Percentiles rank a stretch among this genome's conserved stretches.
phyloP scores from a whole-genome alignment of 441 rosid genomes.

The Adansonia gregorii region DNA sequence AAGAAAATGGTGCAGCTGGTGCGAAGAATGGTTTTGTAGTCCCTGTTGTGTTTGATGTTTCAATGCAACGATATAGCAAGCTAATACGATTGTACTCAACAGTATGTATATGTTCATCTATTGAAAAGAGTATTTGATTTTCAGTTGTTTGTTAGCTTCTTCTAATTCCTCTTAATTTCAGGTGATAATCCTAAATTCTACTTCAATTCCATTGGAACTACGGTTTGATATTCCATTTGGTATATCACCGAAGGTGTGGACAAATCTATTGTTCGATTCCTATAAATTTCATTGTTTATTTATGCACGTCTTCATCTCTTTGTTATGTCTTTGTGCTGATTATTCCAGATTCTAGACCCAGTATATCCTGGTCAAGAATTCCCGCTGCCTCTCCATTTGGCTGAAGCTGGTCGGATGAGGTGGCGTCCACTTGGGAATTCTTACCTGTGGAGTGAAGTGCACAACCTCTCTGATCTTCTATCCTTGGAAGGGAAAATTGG shows the following conservation, averaged over 20 bases:
- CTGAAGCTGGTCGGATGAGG: slow-evolving; percentile 87
- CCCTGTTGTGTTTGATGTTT: slow-evolving; percentile 94
- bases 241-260: slow-evolving; percentile 80
- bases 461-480: slow-evolving; percentile 75
- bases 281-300: slow-evolving; percentile 19
- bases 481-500: slow-evolving; percentile 81
- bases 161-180: slow-evolving; percentile 42
- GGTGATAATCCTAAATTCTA: slow-evolving; percentile 83
- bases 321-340: slow-evolving; percentile 17
- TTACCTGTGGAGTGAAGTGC: slow-evolving; percentile 93
- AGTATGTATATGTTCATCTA: slow-evolving; percentile 50
- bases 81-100: slow-evolving; percentile 86
- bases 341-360: slow-evolving; percentile 85
- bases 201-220: slow-evolving; percentile 81
- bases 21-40: slow-evolving; percentile 62
- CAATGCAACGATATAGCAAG: slow-evolving; percentile 83
- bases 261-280: slow-evolving; percentile 24
- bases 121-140: slow-evolving; percentile 20
- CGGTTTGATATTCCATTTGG: slow-evolving; percentile 98
- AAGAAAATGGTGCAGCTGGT: slow-evolving; percentile 45
- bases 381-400: slow-evolving; percentile 92
- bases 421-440: slow-evolving; percentile 94
- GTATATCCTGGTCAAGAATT: slow-evolving; percentile 87
- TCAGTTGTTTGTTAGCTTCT: slow-evolving; percentile 26
- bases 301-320: slow-evolving; percentile 23